Conservation (phyloP, 75 land plant genomes). For the Azolla pinnata region DNA sequence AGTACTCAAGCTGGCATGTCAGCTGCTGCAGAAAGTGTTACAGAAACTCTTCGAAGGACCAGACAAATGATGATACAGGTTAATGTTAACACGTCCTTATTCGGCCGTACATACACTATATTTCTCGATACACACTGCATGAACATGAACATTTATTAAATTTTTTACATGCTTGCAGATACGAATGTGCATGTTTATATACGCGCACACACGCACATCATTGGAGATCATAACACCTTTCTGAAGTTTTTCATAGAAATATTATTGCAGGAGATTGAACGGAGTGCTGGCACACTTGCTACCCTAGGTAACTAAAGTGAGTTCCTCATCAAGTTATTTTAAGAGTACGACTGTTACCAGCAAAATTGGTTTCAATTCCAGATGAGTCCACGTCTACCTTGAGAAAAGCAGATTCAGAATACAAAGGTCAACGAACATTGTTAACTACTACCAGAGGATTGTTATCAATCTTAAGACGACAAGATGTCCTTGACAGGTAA, state of each 20-base stretch:
- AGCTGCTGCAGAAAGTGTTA: constrained; percentile 91
- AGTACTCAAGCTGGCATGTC: constrained; percentile 90
- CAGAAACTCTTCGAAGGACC: constrained; percentile 81
- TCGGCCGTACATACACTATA: too few species aligned
- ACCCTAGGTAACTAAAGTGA: constrained; percentile 41
- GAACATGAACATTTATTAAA: neutral
- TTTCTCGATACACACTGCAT: too few species aligned
- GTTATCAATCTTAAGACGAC: constrained; percentile 65
- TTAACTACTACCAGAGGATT: constrained; percentile 51
- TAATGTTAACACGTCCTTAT: neutral
- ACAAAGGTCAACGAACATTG: constrained; percentile 72
- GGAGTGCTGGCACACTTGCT: constrained; percentile 46
- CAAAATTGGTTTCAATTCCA: constrained; percentile 13
- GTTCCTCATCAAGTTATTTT: constrained; percentile 1
- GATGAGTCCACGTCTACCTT: constrained; percentile 77
- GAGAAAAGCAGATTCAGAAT: constrained; percentile 70
- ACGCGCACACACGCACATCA: neutral
- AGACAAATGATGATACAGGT: constrained; percentile 98
- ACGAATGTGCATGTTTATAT: neutral
- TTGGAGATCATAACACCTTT: neutral
- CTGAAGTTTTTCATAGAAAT: neutral
- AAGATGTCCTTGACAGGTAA: constrained; percentile 89
- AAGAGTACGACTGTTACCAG: neutral
- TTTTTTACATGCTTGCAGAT: neutral
- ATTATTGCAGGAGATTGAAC: constrained; percentile 67